Percentiles rank a stretch among this genome's conserved stretches.
Conservation (phyloP, 139 green algal species). For the Pseudopediastrum boryanum region DNA sequence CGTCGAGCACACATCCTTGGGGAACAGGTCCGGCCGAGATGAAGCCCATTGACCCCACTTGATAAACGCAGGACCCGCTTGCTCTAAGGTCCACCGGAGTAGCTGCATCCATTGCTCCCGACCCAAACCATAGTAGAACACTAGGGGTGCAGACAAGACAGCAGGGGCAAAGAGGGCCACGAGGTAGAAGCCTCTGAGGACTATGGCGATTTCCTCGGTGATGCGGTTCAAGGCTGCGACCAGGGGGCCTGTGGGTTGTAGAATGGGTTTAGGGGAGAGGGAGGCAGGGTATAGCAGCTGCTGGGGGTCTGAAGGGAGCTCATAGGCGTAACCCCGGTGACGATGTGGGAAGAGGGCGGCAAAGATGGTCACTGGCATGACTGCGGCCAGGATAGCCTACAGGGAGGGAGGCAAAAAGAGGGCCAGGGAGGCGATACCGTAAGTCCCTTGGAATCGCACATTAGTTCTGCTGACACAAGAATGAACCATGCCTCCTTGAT, state of each 20-base stretch:
- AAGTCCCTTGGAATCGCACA: neutral
- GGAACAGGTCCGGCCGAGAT: constrained; percentile 92
- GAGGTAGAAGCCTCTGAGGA: constrained; percentile 62
- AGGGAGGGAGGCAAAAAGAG: neutral
- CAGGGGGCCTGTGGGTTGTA: constrained; percentile 13
- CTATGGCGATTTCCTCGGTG: constrained; percentile 48
- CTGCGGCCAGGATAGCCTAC: constrained; percentile 26
- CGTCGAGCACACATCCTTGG: constrained; percentile 80
- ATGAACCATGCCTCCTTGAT: neutral
- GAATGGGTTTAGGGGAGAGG: too few species aligned
- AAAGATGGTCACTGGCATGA: constrained; percentile 24
- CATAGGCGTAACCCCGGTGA: constrained; percentile 11
- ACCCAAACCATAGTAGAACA: constrained; percentile 45
- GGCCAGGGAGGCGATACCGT: neutral
- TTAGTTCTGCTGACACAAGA: neutral
- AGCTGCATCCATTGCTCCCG: constrained; percentile 73
- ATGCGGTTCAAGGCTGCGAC: constrained; percentile 1
- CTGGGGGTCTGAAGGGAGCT: constrained; percentile 11
- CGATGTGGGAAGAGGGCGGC: constrained; percentile 32
- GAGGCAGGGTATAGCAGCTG: constrained; percentile 24
- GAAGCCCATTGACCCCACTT: constrained; percentile 93
- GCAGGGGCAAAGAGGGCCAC: constrained; percentile 69
- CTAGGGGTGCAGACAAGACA: constrained; percentile 49
- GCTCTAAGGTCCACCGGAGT: constrained; percentile 80
- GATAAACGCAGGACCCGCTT: constrained; percentile 76